Conservation (phyloP, 805 yeast genomes). For the Nakazawaea wickerhamii region DNA sequence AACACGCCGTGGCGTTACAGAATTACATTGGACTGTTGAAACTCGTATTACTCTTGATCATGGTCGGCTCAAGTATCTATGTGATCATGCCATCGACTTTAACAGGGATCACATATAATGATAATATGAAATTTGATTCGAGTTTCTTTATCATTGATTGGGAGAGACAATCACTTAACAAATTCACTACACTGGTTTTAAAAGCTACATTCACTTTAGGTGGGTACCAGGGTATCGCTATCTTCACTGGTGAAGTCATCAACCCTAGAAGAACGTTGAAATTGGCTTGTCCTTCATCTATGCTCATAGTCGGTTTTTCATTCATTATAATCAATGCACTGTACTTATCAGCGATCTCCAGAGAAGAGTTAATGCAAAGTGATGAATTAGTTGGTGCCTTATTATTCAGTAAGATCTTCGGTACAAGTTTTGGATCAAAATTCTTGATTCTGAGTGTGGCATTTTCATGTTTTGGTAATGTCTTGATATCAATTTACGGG, state of each 20-base stretch:
- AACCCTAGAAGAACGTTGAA: conserved; percentile 53
- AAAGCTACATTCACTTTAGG: conserved; percentile 54
- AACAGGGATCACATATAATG: conserved; percentile 18
- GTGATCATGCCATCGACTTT: conserved; percentile 35
- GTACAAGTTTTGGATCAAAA: conserved; percentile 45
- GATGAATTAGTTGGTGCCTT: conserved; percentile 58
- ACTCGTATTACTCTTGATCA: conserved; percentile 38
- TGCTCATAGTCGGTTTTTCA: conserved; percentile 40
- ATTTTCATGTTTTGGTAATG: conserved; percentile 56
- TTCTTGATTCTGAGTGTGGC: conserved; percentile 54
- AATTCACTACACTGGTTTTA: conserved; percentile 49
- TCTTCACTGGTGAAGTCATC: conserved; percentile 55
- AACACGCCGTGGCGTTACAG: conserved; percentile 49
- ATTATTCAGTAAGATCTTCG: conserved; percentile 51
- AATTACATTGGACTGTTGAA: conserved; percentile 52
- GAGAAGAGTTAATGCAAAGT: conserved; percentile 45
- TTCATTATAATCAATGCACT: conserved; percentile 51
- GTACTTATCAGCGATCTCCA: conserved; percentile 48
- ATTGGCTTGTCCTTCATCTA: conserved; percentile 56
- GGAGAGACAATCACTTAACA: conserved; percentile 32
- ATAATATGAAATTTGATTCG: conserved; percentile 10
- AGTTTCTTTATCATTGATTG: conserved; percentile 29
- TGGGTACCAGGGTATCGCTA: conserved; percentile 62
- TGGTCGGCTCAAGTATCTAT: conserved; percentile 46
- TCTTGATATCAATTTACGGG: conserved; percentile 55